Evolutionary conservation across 2,329 filamentous ascomycete genomes (phyloP).

Genomic region (Biscogniauxia mediterranea): DNA sequence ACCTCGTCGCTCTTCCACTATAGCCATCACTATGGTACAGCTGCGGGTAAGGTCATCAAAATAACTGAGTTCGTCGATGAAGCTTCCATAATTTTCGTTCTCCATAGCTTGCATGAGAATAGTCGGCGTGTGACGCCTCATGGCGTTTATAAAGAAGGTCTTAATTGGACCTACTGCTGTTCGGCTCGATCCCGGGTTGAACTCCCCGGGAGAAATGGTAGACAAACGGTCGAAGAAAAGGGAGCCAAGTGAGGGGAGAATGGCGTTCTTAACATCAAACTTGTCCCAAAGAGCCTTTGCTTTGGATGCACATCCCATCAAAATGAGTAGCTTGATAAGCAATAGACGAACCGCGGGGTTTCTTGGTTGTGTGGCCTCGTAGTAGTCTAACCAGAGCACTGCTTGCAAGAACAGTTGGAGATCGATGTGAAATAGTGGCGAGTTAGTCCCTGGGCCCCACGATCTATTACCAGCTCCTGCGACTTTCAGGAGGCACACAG

Average conservation of each 20-base stretch:
- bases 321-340: conserved; percentile 50
- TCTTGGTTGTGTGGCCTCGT: conserved; percentile 43
- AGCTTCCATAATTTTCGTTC: conserved; percentile 49
- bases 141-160: conserved; percentile 44
- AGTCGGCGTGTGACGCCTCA: conserved; percentile 37
- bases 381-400: conserved; percentile 48
- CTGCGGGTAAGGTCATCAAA: conserved; percentile 46
- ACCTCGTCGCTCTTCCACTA: conserved; percentile 50
- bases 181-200: conserved; percentile 24
- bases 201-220: conserved; percentile 46
- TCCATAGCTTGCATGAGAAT: conserved; percentile 50
- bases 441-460: conserved; percentile 7
- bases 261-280: conserved; percentile 55
- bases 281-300: conserved; percentile 49
- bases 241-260: conserved; percentile 55
- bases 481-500: conserved; percentile 29
- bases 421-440: conserved; percentile 25
- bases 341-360: conserved; percentile 49
- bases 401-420: conserved; percentile 45
- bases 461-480: conserved; percentile 11
- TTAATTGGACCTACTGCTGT: conserved; percentile 41
- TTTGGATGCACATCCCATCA: conserved; percentile 48
- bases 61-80: conserved; percentile 46
- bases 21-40: conserved; percentile 51
- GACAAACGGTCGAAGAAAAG: conserved; percentile 56